Evolutionary conservation across 192 early-diverging fungal species (phyloP).

Genomic region (Coemansia sp.): DNA sequence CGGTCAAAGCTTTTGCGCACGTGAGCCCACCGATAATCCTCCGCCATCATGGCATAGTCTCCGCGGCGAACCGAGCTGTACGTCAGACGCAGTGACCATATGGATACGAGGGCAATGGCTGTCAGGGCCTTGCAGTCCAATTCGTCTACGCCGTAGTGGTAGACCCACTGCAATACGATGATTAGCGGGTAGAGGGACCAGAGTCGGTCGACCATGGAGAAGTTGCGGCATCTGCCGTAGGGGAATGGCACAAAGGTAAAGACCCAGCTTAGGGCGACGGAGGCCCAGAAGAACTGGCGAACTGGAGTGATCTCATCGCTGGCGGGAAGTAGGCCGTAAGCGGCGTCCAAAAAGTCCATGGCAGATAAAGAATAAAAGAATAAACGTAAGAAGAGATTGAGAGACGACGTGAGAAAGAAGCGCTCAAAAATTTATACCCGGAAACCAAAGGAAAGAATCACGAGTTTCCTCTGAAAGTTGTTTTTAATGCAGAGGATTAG

Average conservation of each 20-base stretch:
- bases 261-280: conserved; percentile 4
- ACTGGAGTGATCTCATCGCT: conserved; percentile 6
- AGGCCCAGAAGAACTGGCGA: conserved; percentile 27
- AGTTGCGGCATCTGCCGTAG: conserved; percentile 31
- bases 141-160: conserved; percentile 16
- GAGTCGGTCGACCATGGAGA: conserved; percentile 65
- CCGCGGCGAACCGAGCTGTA: conserved; percentile 80
- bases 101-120: conserved; percentile 49
- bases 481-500: too few relatives aligned
- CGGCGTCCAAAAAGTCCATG: neutral
- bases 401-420: too few relatives aligned
- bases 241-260: conserved; percentile 22
- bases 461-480: too few relatives aligned
- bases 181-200: conserved; percentile 73
- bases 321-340: neutral
- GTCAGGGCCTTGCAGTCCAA: conserved; percentile 29
- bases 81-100: conserved; percentile 75
- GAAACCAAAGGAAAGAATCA: too few relatives aligned
- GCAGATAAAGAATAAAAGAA: neutral
- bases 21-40: conserved; percentile 78
- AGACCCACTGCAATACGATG: conserved; percentile 59
- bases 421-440: too few relatives aligned
- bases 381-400: too few relatives aligned
- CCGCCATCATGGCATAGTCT: conserved; percentile 61
- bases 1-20: conserved; percentile 25